Evolutionary conservation across 2,329 filamentous ascomycete species (phyloP).

Genomic region (Colletotrichum truncatum): DNA sequence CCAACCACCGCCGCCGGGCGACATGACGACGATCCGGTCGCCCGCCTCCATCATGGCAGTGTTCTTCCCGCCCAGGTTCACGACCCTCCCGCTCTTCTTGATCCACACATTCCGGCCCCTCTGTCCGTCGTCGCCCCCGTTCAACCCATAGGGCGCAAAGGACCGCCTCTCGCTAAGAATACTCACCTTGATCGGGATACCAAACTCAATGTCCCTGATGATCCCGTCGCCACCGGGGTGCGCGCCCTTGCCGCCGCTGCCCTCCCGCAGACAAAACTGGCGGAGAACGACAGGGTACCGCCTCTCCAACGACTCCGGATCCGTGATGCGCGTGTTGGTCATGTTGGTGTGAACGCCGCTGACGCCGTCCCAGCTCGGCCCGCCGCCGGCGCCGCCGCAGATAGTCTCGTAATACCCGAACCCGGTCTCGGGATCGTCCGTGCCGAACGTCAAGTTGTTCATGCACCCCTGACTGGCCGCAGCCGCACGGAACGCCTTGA

Average conservation of each 20-base stretch:
- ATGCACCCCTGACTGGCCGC: slow-evolving; percentile 82
- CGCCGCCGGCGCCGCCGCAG: slow-evolving; percentile 79
- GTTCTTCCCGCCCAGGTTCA: slow-evolving; percentile 69
- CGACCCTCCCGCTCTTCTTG: slow-evolving; percentile 45
- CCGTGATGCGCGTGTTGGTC: slow-evolving; percentile 88
- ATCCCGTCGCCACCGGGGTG: slow-evolving; percentile 74
- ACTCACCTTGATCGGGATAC: slow-evolving; percentile 73
- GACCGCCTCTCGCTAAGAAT: slow-evolving; percentile 77
- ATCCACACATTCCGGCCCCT: slow-evolving; percentile 79
- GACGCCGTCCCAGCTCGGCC: slow-evolving; percentile 76
- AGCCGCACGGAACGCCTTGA: slow-evolving; percentile 79
- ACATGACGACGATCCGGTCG: slow-evolving; percentile 68
- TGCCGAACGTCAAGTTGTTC: slow-evolving; percentile 84
- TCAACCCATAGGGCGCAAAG: slow-evolving; percentile 76
- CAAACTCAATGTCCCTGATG: slow-evolving; percentile 76
- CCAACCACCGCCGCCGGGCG: slow-evolving; percentile 71
- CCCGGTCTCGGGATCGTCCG: slow-evolving; percentile 61
- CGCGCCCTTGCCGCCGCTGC: slow-evolving; percentile 70
- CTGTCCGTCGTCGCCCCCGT: slow-evolving; percentile 72
- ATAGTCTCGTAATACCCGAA: slow-evolving; percentile 93
- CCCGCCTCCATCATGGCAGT: slow-evolving; percentile 67
- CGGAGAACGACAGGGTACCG: slow-evolving; percentile 78
- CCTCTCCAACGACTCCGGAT: slow-evolving; percentile 81
- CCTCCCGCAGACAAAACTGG: slow-evolving; percentile 72
- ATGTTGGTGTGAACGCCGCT: slow-evolving; percentile 83